These are phyloP conservation scores for Ceratocystis albifundus DNA, from an alignment of 2,329 filamentous ascomycete species.

Conservation along the genomic window DNA sequence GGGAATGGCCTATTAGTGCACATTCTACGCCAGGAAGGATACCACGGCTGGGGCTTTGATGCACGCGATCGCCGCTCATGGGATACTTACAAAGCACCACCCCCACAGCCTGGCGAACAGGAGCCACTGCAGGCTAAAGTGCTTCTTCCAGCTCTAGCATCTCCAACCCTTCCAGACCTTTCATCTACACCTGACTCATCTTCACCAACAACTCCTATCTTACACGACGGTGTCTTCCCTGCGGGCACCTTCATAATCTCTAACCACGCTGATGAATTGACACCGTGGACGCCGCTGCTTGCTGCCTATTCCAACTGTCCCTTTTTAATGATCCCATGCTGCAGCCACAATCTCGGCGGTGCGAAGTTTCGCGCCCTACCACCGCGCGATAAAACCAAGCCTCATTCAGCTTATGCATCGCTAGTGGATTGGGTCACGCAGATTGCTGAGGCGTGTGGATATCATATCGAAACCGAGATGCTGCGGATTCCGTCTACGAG, in stretches of 20 bases:
- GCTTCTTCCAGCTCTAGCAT: constrained; percentile 38
- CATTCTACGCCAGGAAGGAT: constrained; percentile 70
- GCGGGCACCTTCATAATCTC: constrained; percentile 80
- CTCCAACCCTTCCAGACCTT: constrained; percentile 22
- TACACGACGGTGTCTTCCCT: constrained; percentile 56
- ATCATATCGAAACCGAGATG: constrained; percentile 68
- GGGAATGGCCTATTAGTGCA: constrained; percentile 87
- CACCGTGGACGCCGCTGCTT: constrained; percentile 86
- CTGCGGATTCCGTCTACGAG: constrained; percentile 84
- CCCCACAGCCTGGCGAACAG: constrained; percentile 12
- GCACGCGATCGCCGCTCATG: constrained; percentile 78
- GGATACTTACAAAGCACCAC: constrained; percentile 49
- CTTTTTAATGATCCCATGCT: constrained; percentile 92
- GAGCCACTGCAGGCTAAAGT: constrained; percentile 36
- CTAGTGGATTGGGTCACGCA: constrained; percentile 66
- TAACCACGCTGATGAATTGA: constrained; percentile 94
- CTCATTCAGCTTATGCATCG: constrained; percentile 62
- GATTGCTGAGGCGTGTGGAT: constrained; percentile 62
- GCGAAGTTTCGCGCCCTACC: constrained; percentile 56
- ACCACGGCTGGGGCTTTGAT: constrained; percentile 80
- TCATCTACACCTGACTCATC: not conserved
- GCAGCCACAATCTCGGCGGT: constrained; percentile 76
- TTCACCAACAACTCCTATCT: constrained; percentile 21
- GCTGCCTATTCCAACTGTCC: constrained; percentile 63
- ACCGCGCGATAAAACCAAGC: constrained; percentile 35